Evolutionary conservation across 805 yeast species (phyloP).

Genomic region (Lipomyces kockii): DNA sequence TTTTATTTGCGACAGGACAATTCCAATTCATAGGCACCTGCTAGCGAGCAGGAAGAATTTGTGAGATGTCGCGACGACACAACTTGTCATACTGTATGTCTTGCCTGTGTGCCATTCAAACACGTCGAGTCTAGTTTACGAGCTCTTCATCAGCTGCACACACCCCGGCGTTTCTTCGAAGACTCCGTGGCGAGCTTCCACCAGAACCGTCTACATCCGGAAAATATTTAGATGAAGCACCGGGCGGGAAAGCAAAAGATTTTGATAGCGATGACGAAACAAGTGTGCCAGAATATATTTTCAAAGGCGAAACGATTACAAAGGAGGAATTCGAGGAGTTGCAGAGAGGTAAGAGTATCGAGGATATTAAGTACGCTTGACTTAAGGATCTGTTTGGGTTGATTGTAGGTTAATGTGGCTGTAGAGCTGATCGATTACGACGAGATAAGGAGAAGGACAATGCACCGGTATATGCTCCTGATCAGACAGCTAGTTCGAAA

Average conservation of each 20-base stretch:
- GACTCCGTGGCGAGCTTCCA: slow-evolving; percentile 28
- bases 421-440: slow-evolving; percentile 2
- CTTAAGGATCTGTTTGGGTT: background rate
- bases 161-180: slow-evolving; percentile 30
- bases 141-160: slow-evolving; percentile 12
- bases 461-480: background rate
- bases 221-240: slow-evolving; percentile 3
- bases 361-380: slow-evolving; percentile 22
- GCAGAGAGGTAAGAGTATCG: slow-evolving; percentile 21
- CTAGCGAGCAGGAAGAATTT: background rate
- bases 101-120: background rate
- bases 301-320: slow-evolving; percentile 27
- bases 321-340: slow-evolving; percentile 28
- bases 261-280: slow-evolving; percentile 19
- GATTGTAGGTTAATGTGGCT: background rate
- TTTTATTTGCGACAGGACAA: background rate
- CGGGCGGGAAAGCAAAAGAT: background rate
- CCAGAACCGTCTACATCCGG: slow-evolving; percentile 22
- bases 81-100: slow-evolving; percentile 17
- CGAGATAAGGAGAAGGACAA: slow-evolving; percentile 4
- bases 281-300: slow-evolving; percentile 24
- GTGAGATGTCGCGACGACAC: slow-evolving; percentile 17
- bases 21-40: background rate
- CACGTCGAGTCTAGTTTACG: background rate
- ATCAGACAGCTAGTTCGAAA: slow-evolving; percentile 5